phyloP scores from a whole-genome alignment of 768 basidiomycete genomes.

The Tylopilus sp. region DNA sequence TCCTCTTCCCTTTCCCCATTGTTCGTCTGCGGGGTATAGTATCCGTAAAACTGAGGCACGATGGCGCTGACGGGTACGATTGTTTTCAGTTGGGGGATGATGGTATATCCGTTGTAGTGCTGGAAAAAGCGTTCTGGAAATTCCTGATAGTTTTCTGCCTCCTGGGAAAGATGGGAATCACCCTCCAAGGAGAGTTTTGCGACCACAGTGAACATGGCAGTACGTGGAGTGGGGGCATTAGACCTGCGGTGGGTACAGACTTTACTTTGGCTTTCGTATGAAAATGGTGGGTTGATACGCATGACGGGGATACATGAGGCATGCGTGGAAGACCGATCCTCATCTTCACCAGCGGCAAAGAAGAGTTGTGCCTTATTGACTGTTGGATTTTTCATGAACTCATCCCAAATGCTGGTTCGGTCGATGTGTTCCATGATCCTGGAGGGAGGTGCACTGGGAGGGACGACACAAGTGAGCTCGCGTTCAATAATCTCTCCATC shows the following conservation, averaged over 20 bases:
- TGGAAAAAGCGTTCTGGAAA: constrained; percentile 29
- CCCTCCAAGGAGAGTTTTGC: constrained; percentile 41
- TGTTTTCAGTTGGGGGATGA: constrained; percentile 29
- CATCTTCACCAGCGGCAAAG: background rate
- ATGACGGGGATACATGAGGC: background rate
- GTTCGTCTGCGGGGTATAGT: constrained; percentile 38
- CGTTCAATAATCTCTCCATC: constrained; percentile 19
- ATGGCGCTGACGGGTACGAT: constrained; percentile 47
- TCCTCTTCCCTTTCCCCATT: background rate
- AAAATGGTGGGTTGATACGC: constrained; percentile 15
- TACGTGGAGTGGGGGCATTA: constrained; percentile 14
- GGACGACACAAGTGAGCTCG: constrained; percentile 13
- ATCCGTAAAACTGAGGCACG: constrained; percentile 64
- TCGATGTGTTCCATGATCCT: background rate
- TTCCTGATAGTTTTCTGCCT: constrained; percentile 27
- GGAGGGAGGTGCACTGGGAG: background rate
- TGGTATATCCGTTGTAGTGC: constrained; percentile 26
- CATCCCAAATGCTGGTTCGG: background rate
- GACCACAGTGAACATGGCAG: constrained; percentile 38
- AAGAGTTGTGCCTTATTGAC: background rate
- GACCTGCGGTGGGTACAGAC: constrained; percentile 10
- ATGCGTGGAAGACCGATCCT: background rate
- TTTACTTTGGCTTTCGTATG: constrained; percentile 10
- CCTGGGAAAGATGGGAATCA: constrained; percentile 36
- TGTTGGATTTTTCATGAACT: background rate